phyloP scores from a whole-genome alignment of 2,329 filamentous ascomycete genomes.

The Trichophyton equinum region DNA sequence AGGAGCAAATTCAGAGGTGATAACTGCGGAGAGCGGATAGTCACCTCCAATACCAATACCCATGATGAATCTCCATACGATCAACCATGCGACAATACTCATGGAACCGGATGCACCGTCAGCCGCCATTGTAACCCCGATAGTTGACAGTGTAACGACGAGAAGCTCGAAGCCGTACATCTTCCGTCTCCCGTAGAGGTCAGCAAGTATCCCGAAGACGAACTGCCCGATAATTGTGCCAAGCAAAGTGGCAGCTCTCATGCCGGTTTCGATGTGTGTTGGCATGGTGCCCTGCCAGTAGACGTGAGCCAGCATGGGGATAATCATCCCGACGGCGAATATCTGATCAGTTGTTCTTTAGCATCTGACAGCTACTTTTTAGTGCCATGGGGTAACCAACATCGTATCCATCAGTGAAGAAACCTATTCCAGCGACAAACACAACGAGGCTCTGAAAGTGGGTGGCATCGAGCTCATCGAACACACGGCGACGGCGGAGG shows the following conservation, averaged over 20 bases:
- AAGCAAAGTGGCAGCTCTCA: neutral
- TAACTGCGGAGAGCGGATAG: neutral
- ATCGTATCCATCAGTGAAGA: constrained; percentile 5
- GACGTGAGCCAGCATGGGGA: constrained; percentile 3
- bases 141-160: neutral
- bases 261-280: neutral
- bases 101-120: neutral
- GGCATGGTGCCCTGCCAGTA: constrained; percentile 4
- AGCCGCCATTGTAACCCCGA: neutral
- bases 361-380: neutral
- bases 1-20: constrained; percentile 1
- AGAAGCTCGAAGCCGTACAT: constrained; percentile 5
- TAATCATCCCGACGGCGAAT: neutral
- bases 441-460: constrained; percentile 13
- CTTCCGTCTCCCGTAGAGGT: neutral
- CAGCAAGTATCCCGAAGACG: constrained; percentile 1
- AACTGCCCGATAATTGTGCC: constrained; percentile 3
- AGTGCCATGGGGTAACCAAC: neutral
- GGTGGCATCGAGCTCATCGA: constrained; percentile 14
- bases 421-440: constrained; percentile 5
- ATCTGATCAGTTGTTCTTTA: neutral
- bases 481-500: constrained; percentile 11
- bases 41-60: constrained; percentile 6
- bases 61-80: neutral
- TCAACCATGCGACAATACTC: constrained; percentile 2